Evolutionary conservation across 768 basidiomycete species (phyloP).

Genomic region (Suillus americanus): DNA sequence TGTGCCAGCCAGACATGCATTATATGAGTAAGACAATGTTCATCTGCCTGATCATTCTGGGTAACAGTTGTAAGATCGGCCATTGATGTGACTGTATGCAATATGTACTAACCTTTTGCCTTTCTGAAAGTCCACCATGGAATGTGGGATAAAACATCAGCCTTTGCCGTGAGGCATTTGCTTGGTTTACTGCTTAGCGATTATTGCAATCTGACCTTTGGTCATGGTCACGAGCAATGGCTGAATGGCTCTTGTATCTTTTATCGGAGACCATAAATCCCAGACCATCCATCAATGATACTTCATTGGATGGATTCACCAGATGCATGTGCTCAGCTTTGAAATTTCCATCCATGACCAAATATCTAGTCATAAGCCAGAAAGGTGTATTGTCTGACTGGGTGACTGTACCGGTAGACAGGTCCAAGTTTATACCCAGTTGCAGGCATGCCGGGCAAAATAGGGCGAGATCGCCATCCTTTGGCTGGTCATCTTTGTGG

Average conservation of each 20-base stretch:
- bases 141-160: too few species aligned
- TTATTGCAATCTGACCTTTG: too few species aligned
- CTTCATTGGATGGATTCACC: neutral
- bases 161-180: too few species aligned
- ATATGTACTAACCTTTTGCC: conserved; percentile 27
- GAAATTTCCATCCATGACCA: neutral
- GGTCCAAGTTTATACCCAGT: neutral
- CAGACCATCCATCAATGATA: neutral
- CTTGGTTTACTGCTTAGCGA: too few species aligned
- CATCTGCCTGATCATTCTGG: conserved; percentile 19
- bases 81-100: neutral
- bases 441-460: conserved; percentile 1
- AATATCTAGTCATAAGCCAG: neutral
- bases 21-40: conserved; percentile 16
- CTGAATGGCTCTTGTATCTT: neutral
- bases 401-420: neutral
- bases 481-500: neutral
- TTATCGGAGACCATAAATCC: neutral
- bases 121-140: too few species aligned
- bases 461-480: too few species aligned
- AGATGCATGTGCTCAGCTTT: neutral
- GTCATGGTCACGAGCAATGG: too few species aligned
- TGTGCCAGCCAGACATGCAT: too few species aligned
- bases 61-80: neutral
- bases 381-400: neutral